Base-by-base conservation (phyloP, 1,139 yeast species). In the Candida freyschussii region DNA sequence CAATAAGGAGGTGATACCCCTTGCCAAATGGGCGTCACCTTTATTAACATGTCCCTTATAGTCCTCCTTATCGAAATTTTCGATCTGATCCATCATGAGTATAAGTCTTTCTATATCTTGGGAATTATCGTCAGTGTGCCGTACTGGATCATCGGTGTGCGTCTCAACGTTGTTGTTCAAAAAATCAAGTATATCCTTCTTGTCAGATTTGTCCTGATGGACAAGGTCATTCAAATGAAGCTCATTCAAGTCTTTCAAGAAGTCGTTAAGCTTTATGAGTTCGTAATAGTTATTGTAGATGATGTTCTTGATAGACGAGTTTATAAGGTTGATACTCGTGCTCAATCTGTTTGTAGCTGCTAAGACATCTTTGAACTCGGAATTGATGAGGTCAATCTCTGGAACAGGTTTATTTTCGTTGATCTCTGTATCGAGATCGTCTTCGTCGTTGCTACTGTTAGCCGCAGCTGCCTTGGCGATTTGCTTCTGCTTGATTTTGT, bases 201-300 rank as follows among this genome's bases (percentile, higher is more conserved):
- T 37, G 7, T 22, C 31, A 6, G 18, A 21, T 27, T 26, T 30
- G 20, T 33, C 19, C 17, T 31, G 20, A 2, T 27, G 23, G 3
- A 29, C 16, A 13, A 35, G 9, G 14, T 22, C 24, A 6, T 22
- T 8, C 13, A 36, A 6, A 12, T 37, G 27, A 14, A 42, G 25
- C 5, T 47, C 45, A 17, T 56, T 57, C 28, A 60, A 34, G 24
- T 53, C 60, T 32, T 51, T 55, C 27, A 67, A 41, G 15, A 67
- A 60, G 25, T 64, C 65, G 39, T 67, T 67, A 24, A 69, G 62
- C 39, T 66, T 66, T 37, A 69, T 67, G 34, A 70, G 50, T 38
- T 70, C 76, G 46, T 67, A 68, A 52, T 69, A 70, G 41, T 70
- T 69, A 48, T 69, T 71, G 45, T 70, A 69, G 9, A 70, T 67